Evolutionary conservation across 345 rosid genomes (phyloP).

Genomic region (Aquilaria sinensis): DNA sequence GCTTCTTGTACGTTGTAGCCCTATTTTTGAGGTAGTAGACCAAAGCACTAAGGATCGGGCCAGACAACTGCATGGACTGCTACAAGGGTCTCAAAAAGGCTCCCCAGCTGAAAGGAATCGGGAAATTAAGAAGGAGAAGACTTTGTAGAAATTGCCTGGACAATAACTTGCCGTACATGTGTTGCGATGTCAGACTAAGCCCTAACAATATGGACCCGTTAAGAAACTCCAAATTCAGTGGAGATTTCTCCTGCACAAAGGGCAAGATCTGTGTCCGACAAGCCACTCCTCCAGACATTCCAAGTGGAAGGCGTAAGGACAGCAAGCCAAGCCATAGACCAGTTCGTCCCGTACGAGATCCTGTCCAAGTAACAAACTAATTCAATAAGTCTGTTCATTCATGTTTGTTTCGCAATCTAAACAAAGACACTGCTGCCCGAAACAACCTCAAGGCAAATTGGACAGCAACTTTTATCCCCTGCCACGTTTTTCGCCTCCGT

Average conservation of each 20-base stretch:
- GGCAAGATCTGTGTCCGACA: conserved; percentile 27
- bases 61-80: too few relatives aligned
- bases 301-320: conserved; percentile 28
- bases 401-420: background rate
- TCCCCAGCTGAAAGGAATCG: too few relatives aligned
- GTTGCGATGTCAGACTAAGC: too few relatives aligned
- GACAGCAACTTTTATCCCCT: conserved; percentile 24
- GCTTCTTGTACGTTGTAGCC: too few relatives aligned
- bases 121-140: too few relatives aligned
- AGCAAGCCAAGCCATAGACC: conserved; percentile 22
- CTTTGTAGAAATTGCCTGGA: too few relatives aligned
- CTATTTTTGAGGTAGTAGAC: too few relatives aligned
- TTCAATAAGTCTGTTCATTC: background rate
- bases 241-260: conserved; percentile 25
- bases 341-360: conserved; percentile 21
- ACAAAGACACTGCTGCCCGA: background rate
- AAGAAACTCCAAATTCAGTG: too few relatives aligned
- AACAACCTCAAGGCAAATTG: conserved; percentile 43
- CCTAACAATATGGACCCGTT: too few relatives aligned
- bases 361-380: conserved; percentile 14
- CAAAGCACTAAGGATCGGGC: too few relatives aligned
- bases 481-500: conserved; percentile 16
- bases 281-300: conserved; percentile 24
- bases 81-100: too few relatives aligned
- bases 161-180: too few relatives aligned